phyloP scores from a whole-genome alignment of 2,329 filamentous ascomycete genomes.

The Exophiala bonariae region DNA sequence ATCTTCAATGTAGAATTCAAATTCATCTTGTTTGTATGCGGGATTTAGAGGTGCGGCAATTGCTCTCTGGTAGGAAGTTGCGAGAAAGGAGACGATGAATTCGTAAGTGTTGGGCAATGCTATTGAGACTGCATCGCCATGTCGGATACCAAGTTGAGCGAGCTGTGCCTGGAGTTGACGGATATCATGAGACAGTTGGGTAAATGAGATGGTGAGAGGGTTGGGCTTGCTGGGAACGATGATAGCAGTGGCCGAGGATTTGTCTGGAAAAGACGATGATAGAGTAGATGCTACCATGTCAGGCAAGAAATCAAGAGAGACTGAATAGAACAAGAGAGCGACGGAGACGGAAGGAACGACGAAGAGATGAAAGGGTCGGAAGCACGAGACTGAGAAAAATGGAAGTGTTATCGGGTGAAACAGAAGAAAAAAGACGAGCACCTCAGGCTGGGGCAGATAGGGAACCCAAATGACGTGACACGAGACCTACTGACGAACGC shows the following conservation, averaged over 20 bases:
- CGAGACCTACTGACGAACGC: no score
- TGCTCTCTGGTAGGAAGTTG: conserved; percentile 78
- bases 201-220: conserved; percentile 68
- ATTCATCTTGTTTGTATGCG: conserved; percentile 85
- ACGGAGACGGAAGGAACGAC: background rate
- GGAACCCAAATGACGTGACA: no score
- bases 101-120: conserved; percentile 82
- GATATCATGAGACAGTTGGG: conserved; percentile 65
- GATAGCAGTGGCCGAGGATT: conserved; percentile 60
- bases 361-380: background rate
- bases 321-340: no score
- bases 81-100: conserved; percentile 84
- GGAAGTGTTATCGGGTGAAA: no score
- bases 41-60: conserved; percentile 86
- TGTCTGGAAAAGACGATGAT: conserved; percentile 55
- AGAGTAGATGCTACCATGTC: conserved; percentile 54
- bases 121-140: conserved; percentile 74
- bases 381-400: no score
- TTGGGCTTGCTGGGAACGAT: conserved; percentile 68
- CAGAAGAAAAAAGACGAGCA: no score
- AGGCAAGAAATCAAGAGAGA: no score
- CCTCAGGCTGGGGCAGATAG: no score
- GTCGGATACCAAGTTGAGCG: conserved; percentile 69
- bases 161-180: conserved; percentile 74
- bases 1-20: conserved; percentile 90